phyloP scores from a whole-genome alignment of 2,329 filamentous ascomycete species.

The Xylaria sp. region DNA sequence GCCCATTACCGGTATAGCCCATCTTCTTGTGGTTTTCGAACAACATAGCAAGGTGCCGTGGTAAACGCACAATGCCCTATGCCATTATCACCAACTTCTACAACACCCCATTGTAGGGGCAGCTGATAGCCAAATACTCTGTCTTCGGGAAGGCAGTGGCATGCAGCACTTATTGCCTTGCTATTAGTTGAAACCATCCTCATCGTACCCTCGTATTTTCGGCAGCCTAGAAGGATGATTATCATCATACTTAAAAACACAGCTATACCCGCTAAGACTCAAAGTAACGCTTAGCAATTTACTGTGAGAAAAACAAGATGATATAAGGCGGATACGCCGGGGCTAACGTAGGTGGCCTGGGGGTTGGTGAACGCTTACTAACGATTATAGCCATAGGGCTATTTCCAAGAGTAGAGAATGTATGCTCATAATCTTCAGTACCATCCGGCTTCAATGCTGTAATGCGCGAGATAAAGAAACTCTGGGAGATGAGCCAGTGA shows the following conservation, averaged over 20 bases:
- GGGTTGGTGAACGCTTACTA: conserved; percentile 25
- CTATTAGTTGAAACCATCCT: conserved; percentile 42
- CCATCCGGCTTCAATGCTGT: conserved; percentile 36
- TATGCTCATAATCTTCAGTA: conserved; percentile 31
- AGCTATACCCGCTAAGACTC: no score
- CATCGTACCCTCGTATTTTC: conserved; percentile 42
- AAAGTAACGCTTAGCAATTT: no score
- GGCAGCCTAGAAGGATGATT: conserved; percentile 34
- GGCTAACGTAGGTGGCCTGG: no score
- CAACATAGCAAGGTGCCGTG: conserved; percentile 21
- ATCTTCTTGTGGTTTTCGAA: neutral
- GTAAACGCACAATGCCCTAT: conserved; percentile 34
- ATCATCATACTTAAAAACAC: no score
- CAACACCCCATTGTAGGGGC: conserved; percentile 38
- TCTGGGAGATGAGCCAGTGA: conserved; percentile 57
- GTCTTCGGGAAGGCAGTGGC: conserved; percentile 35
- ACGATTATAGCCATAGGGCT: conserved; percentile 40
- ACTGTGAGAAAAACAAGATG: no score
- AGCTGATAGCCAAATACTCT: conserved; percentile 32
- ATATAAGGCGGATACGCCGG: no score
- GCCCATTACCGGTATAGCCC: neutral
- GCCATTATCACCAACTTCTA: conserved; percentile 28
- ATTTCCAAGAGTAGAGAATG: conserved; percentile 41
- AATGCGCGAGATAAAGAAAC: conserved; percentile 50
- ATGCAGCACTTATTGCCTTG: conserved; percentile 41